phyloP scores from a whole-genome alignment of 2,329 filamentous ascomycete genomes.

The Penicillium sp. region DNA sequence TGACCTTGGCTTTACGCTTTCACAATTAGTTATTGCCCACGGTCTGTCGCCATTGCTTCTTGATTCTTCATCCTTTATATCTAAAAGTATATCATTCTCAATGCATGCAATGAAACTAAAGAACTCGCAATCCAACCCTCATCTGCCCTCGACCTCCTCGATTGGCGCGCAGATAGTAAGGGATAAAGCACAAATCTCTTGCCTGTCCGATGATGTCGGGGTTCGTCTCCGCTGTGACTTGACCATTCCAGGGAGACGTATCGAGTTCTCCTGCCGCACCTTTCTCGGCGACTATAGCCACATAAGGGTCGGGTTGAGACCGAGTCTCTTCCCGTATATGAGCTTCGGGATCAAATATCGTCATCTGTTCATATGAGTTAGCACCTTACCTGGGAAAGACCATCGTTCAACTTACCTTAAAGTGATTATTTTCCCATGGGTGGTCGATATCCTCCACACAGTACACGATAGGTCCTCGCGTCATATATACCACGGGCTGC shows the following conservation, averaged over 20 bases:
- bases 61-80: too few species aligned
- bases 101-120: background rate
- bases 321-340: conserved; percentile 12
- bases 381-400: background rate
- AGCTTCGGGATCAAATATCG: conserved; percentile 10
- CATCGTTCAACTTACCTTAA: conserved; percentile 16
- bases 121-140: conserved; percentile 40
- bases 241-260: conserved; percentile 27
- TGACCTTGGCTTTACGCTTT: background rate
- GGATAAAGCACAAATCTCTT: conserved; percentile 48
- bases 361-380: conserved; percentile 5
- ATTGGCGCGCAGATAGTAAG: conserved; percentile 55
- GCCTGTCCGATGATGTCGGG: conserved; percentile 13
- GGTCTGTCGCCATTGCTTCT: too few species aligned
- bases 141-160: conserved; percentile 53
- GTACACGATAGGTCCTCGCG: conserved; percentile 57
- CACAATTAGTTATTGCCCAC: too few species aligned
- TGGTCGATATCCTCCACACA: conserved; percentile 59
- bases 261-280: conserved; percentile 22
- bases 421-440: conserved; percentile 51
- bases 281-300: conserved; percentile 14
- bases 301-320: conserved; percentile 11
- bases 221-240: conserved; percentile 19
- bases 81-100: too few species aligned
- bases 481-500: conserved; percentile 52